phyloP scores from a whole-genome alignment of 768 basidiomycete species.

The Tulasnella sp. region DNA sequence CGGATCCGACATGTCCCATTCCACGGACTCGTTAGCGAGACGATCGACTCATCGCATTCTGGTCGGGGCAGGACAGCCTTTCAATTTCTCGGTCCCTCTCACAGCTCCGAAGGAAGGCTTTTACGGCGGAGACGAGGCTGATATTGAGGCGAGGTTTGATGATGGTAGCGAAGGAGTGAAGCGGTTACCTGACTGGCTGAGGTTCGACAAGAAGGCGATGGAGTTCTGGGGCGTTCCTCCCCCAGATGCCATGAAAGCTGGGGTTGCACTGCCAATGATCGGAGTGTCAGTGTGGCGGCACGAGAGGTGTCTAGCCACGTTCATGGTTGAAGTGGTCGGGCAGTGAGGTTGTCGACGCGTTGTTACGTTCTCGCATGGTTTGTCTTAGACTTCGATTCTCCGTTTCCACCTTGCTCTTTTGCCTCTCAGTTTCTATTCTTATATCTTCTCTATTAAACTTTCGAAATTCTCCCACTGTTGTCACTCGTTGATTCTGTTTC shows the following conservation, averaged over 20 bases:
- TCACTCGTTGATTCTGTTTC: background rate
- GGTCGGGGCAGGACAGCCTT: conserved; percentile 16
- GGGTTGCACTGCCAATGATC: conserved; percentile 28
- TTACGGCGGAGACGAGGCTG: conserved; percentile 17
- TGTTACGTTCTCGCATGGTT: background rate
- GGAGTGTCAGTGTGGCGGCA: conserved; percentile 19
- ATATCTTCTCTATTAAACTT: background rate
- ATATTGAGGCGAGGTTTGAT: conserved; percentile 29
- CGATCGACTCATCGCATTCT: background rate
- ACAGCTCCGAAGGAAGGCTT: background rate
- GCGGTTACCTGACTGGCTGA: conserved; percentile 35
- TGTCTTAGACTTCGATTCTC: background rate
- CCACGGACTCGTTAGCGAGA: background rate
- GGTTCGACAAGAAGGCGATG: conserved; percentile 35
- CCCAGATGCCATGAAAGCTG: conserved; percentile 29
- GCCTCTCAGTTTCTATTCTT: background rate
- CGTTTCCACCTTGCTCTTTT: background rate
- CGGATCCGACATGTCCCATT: background rate
- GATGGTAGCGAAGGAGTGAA: background rate
- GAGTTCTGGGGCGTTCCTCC: conserved; percentile 38
- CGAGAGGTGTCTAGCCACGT: conserved; percentile 11
- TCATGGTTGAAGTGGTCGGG: conserved; percentile 20
- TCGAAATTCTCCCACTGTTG: background rate
- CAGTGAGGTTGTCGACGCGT: background rate
- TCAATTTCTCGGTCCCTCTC: conserved; percentile 22